Percentiles rank a stretch among this genome's conserved stretches.
These are phyloP conservation scores for Schizosaccharomyces pombe DNA, from an alignment of 805 yeast species.

Conservation along the genomic window ASM294v3 CU329670.1:4289001-4289500, in stretches of 20 bases:
- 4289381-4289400: constrained; percentile 19
- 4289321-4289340: constrained; percentile 17
- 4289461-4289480: constrained; percentile 20
- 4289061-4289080: constrained; percentile 12
- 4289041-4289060: constrained; percentile 17
- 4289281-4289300: constrained; percentile 19
- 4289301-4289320: constrained; percentile 15
- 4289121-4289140: constrained; percentile 9
- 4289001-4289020: constrained; percentile 8
- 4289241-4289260: constrained; percentile 15
- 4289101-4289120: not conserved
- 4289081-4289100: not conserved
- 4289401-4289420: constrained; percentile 22
- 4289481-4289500: constrained; percentile 19
- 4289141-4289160: constrained; percentile 16
- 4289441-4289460: constrained; percentile 18
- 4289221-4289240: constrained; percentile 8
- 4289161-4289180: constrained; percentile 14
- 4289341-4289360: constrained; percentile 17
- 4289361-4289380: constrained; percentile 12
- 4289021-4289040: constrained; percentile 6
- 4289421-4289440: constrained; percentile 18
- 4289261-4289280: constrained; percentile 18
- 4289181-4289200: constrained; percentile 16
- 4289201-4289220: constrained; percentile 14